Evolutionary conservation across 257 asterid species (phyloP), one percentile per base, ranked within the genome.

Genomic region (Gardenia jasminoides): DNA sequence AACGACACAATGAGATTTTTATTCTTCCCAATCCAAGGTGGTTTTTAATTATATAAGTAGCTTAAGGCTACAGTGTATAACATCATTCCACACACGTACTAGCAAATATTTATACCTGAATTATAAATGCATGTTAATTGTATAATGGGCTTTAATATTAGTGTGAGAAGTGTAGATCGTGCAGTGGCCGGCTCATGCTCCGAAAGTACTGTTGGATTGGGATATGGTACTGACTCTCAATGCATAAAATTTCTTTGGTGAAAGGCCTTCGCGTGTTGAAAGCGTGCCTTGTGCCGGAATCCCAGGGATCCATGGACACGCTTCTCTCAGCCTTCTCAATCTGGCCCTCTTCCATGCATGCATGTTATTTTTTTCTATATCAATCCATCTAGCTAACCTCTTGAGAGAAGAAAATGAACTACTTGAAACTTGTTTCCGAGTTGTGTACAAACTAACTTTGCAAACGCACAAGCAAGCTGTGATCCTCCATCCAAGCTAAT

Each of bases 121-220:
- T 80, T 72, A 15, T 80, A 79, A 69, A 72, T 36, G 41, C 41
- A 36, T 36, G 41, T 36, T 36, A 36, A n/a, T n/a, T 36, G 4
- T 50, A 47, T 72, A 47, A 47, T 72, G 46, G 47, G 6, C 28
- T 31, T 50, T 31, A 30, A 72, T 72, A 48, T 26, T 15, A 2
- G 62, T 54, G 62, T 54, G 1, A 17, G 22, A 56, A 56, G 19
- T 50, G 28, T 48, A 54, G 31, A 67, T 65, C 83, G 83, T 80
- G 79, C 79, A 41, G 50, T 20, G 83, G 79, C 79, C 70, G 79
- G 83, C 70, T 48, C 61, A 20, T 22, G 6, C 36, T 28, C 8
- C 26, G 31, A 20, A 69, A 46, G 54, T 13, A 41, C 6, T 15
- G 22, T 6, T 16, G 11, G 17, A 15, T 28, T 28, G 13, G 12